Evolutionary conservation across 192 early-diverging fungal species (phyloP).

Genomic region (Lunasporangiospora selenospora): DNA sequence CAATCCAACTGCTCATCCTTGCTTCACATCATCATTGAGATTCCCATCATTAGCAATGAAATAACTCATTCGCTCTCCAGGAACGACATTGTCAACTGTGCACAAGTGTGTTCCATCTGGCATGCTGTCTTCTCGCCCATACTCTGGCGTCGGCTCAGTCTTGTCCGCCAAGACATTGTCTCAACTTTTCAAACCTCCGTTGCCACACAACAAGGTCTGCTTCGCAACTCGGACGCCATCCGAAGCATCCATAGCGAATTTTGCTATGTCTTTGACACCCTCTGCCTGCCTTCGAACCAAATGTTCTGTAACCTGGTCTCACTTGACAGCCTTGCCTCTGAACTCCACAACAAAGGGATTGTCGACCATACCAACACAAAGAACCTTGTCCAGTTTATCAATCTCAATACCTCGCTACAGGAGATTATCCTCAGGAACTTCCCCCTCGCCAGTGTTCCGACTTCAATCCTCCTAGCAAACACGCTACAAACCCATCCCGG

Average conservation of each 20-base stretch:
- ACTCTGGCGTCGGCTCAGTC: constrained; percentile 7
- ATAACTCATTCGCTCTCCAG: constrained; percentile 6
- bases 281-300: background rate
- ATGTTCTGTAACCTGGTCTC: background rate
- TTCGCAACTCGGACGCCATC: constrained; percentile 3
- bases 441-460: background rate
- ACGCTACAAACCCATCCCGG: constrained; percentile 3
- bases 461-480: background rate
- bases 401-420: constrained; percentile 3
- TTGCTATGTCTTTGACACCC: constrained; percentile 8
- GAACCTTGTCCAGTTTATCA: constrained; percentile 16
- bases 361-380: constrained; percentile 9
- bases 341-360: constrained; percentile 23
- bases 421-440: constrained; percentile 12
- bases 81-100: background rate
- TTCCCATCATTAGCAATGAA: constrained; percentile 18
- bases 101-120: constrained; percentile 3
- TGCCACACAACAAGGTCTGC: constrained; percentile 1
- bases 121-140: constrained; percentile 3
- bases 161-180: background rate
- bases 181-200: constrained; percentile 7
- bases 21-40: background rate
- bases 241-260: constrained; percentile 7
- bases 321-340: constrained; percentile 10
- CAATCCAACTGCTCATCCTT: too few species aligned